Percentiles rank a stretch among this genome's conserved stretches.
phyloP scores from a whole-genome alignment of 805 yeast species.

The Ogataea pilisensis region DNA sequence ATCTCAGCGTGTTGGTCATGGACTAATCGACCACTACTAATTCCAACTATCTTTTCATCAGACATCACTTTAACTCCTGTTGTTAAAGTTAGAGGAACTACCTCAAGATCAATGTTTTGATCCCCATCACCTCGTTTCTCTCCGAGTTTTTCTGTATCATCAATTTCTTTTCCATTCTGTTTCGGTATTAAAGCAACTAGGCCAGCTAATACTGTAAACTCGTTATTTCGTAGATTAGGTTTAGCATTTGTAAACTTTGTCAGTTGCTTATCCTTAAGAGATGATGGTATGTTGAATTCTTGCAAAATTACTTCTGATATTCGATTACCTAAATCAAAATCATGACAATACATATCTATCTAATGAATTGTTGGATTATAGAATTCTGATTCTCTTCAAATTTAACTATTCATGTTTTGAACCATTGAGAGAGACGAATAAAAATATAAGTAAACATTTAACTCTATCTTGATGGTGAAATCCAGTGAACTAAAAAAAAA shows the following conservation, averaged over 20 bases:
- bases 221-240: constrained; percentile 54
- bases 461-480: no score
- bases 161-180: neutral
- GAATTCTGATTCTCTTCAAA: no score
- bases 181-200: constrained; percentile 42
- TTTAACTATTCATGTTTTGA: no score
- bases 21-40: constrained; percentile 50
- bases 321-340: constrained; percentile 10
- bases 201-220: constrained; percentile 85
- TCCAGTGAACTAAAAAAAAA: no score
- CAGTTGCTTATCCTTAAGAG: constrained; percentile 6
- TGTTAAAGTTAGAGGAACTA: constrained; percentile 46
- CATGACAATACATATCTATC: neutral
- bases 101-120: constrained; percentile 1
- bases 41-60: constrained; percentile 35
- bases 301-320: constrained; percentile 13
- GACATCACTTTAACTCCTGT: constrained; percentile 87
- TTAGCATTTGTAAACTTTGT: constrained; percentile 28
- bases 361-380: no score
- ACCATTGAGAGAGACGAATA: no score
- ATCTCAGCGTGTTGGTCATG: constrained; percentile 95
- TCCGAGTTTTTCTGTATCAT: constrained; percentile 10
- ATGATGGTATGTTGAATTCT: constrained; percentile 13
- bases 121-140: constrained; percentile 7
- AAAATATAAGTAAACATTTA: no score